phyloP scores from a whole-genome alignment of 176 grass and related monocot species.

The Microstegium vimineum region DNA sequence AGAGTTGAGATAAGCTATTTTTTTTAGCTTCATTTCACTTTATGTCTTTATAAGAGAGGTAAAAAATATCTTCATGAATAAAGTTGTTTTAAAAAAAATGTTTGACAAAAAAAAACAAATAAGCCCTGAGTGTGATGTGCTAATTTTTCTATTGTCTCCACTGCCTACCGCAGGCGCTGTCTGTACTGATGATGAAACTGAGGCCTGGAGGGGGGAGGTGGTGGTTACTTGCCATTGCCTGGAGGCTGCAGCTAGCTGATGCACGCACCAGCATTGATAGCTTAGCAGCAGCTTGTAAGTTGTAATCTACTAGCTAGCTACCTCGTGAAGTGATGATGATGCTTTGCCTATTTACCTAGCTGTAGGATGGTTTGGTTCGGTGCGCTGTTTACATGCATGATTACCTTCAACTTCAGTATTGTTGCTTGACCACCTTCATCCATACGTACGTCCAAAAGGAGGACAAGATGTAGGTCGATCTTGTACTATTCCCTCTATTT shows the following conservation, averaged over 20 bases:
- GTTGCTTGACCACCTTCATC: not conserved
- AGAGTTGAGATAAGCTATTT: too few relatives aligned
- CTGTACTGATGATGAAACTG: not conserved
- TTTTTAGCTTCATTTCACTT: too few relatives aligned
- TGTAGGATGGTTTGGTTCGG: not conserved
- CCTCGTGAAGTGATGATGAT: constrained; percentile 15
- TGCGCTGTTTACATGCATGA: constrained; percentile 33
- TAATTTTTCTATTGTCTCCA: constrained; percentile 33
- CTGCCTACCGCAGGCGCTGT: constrained; percentile 21
- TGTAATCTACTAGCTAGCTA: constrained; percentile 5
- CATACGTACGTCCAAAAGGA: too few relatives aligned
- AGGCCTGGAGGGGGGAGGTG: not conserved
- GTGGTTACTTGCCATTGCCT: not conserved
- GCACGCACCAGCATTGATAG: constrained; percentile 12
- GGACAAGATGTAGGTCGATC: too few relatives aligned
- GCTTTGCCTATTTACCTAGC: constrained; percentile 28
- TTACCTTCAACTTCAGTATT: not conserved
- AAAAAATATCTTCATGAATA: too few relatives aligned
- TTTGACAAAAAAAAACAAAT: too few relatives aligned
- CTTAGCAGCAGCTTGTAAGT: not conserved
- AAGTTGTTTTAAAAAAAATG: too few relatives aligned
- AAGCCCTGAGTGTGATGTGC: constrained; percentile 21
- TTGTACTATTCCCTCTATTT: too few relatives aligned
- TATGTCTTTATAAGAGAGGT: too few relatives aligned
- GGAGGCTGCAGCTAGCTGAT: not conserved